phyloP scores from a whole-genome alignment of 371 early-diverging fungal species.

The Lichtheimia hyalospora region DNA sequence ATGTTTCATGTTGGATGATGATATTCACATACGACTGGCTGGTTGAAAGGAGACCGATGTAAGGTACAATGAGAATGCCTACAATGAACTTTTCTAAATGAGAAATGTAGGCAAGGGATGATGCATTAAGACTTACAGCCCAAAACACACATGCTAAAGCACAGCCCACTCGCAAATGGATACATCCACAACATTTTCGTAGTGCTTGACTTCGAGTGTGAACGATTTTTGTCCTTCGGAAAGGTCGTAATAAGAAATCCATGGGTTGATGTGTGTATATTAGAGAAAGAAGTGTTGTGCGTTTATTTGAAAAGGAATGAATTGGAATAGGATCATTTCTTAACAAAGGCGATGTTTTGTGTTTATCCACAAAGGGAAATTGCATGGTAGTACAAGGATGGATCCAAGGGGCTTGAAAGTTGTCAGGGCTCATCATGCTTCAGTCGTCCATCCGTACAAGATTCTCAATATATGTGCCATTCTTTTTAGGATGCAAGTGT shows the following conservation, averaged over 20 bases:
- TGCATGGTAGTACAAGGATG: no score
- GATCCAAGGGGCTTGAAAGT: no score
- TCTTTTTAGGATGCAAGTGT: no score
- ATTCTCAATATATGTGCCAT: no score
- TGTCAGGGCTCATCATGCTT: no score
- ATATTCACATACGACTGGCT: slow-evolving; percentile 14
- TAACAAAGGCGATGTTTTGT: no score
- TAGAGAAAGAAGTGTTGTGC: slow-evolving; percentile 5
- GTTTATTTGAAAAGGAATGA: no score
- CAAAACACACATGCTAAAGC: slow-evolving; percentile 36
- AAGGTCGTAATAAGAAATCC: no score
- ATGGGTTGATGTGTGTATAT: slow-evolving; percentile 3
- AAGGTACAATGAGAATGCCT: slow-evolving; percentile 20
- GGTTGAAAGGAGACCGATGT: slow-evolving; percentile 16
- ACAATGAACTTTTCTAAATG: not conserved
- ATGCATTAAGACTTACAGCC: slow-evolving; percentile 28
- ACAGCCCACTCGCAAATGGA: slow-evolving; percentile 42
- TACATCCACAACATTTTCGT: slow-evolving; percentile 47
- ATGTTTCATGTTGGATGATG: no score
- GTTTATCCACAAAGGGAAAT: no score
- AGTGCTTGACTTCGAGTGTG: slow-evolving; percentile 32
- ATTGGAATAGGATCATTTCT: no score
- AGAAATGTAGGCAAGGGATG: not conserved
- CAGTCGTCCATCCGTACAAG: no score
- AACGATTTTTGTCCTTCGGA: slow-evolving; percentile 13